phyloP scores from a whole-genome alignment of 306 rosid species.

The Lotus japonicus region DNA sequence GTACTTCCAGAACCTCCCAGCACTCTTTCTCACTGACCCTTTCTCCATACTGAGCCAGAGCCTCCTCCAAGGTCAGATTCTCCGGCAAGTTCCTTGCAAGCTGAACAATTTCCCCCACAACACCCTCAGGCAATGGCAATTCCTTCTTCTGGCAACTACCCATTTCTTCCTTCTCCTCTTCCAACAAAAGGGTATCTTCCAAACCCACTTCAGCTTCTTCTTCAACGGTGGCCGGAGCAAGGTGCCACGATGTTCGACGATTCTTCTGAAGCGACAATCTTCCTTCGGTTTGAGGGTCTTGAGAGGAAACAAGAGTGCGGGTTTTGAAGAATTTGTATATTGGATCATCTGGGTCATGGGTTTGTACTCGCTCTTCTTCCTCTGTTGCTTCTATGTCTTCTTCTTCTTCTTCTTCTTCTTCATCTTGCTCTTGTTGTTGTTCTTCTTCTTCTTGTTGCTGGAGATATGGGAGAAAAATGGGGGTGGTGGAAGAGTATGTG shows the following conservation, averaged over 20 bases:
- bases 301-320: constrained; percentile 26
- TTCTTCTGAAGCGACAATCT: constrained; percentile 39
- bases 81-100: constrained; percentile 54
- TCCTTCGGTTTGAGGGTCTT: constrained; percentile 50
- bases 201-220: constrained; percentile 33
- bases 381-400: constrained; percentile 13
- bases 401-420: neutral
- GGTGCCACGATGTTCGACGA: constrained; percentile 55
- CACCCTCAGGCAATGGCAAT: constrained; percentile 29
- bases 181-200: neutral
- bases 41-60: constrained; percentile 47
- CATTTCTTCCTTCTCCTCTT: constrained; percentile 13
- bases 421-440: neutral
- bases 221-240: constrained; percentile 32
- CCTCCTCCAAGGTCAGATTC: constrained; percentile 64
- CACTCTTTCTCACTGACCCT: constrained; percentile 47
- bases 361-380: constrained; percentile 5
- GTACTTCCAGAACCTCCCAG: constrained; percentile 45
- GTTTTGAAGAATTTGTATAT: constrained; percentile 55
- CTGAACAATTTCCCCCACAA: constrained; percentile 55
- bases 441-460: constrained; percentile 6
- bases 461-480: constrained; percentile 57
- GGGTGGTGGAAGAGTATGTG: constrained; percentile 21
- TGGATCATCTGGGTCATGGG: constrained; percentile 47
- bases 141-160: constrained; percentile 12